phyloP scores from a whole-genome alignment of 2,329 filamentous ascomycete species.

The Colletotrichum orchidophilum region DNA sequence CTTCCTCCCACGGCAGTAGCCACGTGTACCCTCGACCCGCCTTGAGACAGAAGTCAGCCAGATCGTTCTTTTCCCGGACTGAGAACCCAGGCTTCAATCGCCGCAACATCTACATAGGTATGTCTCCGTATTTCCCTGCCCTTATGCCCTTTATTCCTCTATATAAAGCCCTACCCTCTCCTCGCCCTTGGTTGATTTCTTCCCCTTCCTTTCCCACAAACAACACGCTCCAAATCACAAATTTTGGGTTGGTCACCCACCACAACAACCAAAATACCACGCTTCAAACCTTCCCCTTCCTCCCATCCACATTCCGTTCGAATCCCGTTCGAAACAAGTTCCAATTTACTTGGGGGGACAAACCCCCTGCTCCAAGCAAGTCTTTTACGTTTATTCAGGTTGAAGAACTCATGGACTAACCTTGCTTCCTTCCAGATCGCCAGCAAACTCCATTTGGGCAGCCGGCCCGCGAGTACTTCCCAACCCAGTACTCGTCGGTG shows the following conservation, averaged over 20 bases:
- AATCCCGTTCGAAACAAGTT: not conserved
- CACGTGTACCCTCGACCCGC: not conserved
- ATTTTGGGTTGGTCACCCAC: not conserved
- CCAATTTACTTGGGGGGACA: not conserved
- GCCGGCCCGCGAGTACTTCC: slow-evolving; percentile 8
- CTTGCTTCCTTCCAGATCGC: not conserved
- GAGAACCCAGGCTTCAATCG: slow-evolving; percentile 11
- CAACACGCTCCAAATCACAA: not conserved
- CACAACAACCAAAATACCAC: not conserved
- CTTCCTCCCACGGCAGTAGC: slow-evolving; percentile 8
- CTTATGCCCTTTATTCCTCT: not conserved
- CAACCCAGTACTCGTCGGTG: not conserved
- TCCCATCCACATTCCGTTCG: not conserved
- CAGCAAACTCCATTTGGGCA: not conserved
- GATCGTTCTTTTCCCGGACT: slow-evolving; percentile 14
- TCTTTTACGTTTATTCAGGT: not conserved
- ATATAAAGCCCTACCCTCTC: not conserved
- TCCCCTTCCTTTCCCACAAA: not conserved
- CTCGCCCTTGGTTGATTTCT: not conserved
- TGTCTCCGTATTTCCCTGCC: not conserved
- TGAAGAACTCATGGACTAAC: not conserved
- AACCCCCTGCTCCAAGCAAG: not conserved
- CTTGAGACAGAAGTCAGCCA: slow-evolving; percentile 8
- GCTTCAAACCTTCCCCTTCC: not conserved
- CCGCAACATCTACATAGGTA: slow-evolving; percentile 1